Conservation (phyloP, 306 rosid species). For the Malus asiatica region DNA sequence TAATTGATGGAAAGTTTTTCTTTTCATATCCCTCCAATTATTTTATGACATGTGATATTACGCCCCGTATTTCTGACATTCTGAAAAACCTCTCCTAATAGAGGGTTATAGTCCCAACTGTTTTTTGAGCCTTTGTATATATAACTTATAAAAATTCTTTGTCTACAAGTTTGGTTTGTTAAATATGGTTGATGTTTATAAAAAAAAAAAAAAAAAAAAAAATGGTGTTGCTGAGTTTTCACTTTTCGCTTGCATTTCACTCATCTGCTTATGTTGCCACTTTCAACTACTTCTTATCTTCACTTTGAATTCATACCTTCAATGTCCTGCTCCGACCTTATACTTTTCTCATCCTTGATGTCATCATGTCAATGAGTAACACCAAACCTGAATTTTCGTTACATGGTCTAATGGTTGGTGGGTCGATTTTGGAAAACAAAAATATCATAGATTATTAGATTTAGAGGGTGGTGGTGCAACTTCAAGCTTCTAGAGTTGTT, state of each 20-base stretch:
- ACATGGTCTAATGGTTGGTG: conserved; percentile 31
- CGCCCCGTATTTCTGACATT: no score
- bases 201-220: no score
- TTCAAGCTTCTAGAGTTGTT: conserved; percentile 4
- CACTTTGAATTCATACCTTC: conserved; percentile 46
- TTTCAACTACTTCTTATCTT: conserved; percentile 67
- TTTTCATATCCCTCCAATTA: no score
- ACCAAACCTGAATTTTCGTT: conserved; percentile 34
- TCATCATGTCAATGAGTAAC: background rate
- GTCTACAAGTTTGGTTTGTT: conserved; percentile 35
- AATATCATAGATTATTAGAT: background rate
- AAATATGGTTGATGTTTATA: background rate
- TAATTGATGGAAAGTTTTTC: no score
- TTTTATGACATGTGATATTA: no score
- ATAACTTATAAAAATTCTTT: conserved; percentile 24
- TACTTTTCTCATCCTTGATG: background rate
- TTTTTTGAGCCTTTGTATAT: background rate
- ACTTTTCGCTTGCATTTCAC: conserved; percentile 57
- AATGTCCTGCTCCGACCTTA: conserved; percentile 12
- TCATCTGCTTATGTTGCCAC: conserved; percentile 29
- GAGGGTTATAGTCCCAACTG: conserved; percentile 5
- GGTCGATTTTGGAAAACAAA: conserved; percentile 25
- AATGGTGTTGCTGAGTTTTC: conserved; percentile 29
- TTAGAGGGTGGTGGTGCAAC: background rate
- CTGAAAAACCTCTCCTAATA: no score